phyloP scores from a whole-genome alignment of 257 asterid species.

The Rhazya stricta region DNA sequence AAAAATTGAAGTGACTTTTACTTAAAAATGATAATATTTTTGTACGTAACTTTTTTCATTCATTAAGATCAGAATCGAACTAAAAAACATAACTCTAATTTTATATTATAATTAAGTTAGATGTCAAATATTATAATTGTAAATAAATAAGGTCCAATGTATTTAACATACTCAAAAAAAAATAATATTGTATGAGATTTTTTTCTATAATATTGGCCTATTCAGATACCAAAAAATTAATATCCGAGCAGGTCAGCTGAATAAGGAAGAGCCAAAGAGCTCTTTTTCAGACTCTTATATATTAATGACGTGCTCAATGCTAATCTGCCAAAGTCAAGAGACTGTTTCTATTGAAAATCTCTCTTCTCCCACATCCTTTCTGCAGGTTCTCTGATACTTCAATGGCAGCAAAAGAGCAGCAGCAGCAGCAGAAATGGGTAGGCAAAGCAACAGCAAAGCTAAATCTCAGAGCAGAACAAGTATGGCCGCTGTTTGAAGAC shows the following conservation, averaged over 20 bases:
- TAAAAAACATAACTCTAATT: too few species aligned
- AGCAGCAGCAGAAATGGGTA: conserved; percentile 45
- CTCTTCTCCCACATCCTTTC: background rate
- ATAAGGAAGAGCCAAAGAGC: background rate
- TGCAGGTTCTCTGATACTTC: background rate
- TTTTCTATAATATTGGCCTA: background rate
- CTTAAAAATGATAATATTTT: too few species aligned
- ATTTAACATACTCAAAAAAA: background rate
- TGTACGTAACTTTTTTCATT: too few species aligned
- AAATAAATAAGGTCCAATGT: background rate
- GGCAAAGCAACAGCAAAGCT: conserved; percentile 49
- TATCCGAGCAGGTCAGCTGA: background rate
- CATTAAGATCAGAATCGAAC: too few species aligned
- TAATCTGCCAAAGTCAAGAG: background rate
- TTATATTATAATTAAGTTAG: too few species aligned
- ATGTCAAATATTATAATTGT: too few species aligned
- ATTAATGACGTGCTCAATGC: background rate
- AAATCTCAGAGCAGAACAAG: conserved; percentile 31
- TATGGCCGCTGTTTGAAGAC: conserved; percentile 63
- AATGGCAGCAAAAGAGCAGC: conserved; percentile 30
- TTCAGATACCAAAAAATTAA: background rate
- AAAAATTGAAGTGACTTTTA: too few species aligned
- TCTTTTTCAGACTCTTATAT: background rate
- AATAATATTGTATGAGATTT: background rate
- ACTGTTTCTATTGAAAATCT: background rate